Evolutionary conservation across 768 basidiomycete species (phyloP).

Genomic region (Leccinum obscurum): DNA sequence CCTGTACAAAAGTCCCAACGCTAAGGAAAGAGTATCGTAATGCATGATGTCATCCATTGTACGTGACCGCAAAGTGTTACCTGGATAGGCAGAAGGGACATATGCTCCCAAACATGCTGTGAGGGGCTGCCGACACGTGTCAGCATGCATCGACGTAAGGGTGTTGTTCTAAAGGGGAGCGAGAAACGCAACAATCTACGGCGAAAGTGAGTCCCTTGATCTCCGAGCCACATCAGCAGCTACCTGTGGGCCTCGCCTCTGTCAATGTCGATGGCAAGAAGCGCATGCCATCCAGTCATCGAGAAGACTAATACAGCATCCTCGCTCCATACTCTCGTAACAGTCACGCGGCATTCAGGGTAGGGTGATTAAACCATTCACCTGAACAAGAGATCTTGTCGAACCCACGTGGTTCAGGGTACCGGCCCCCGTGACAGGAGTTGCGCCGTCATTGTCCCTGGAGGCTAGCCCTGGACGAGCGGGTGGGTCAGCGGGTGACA

Average conservation of each 20-base stretch:
- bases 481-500: neutral
- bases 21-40: neutral
- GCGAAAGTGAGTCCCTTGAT: neutral
- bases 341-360: neutral
- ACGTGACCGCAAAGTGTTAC: slow-evolving; percentile 1
- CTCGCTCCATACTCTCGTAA: neutral
- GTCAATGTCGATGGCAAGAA: neutral
- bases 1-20: neutral
- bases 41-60: neutral
- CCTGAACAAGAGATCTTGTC: neutral
- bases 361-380: neutral
- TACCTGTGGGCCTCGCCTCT: neutral
- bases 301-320: neutral
- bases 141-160: neutral
- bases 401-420: neutral
- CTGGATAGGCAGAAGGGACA: slow-evolving; percentile 2
- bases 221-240: neutral
- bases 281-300: neutral
- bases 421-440: neutral
- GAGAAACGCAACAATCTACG: neutral
- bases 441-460: neutral
- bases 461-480: neutral
- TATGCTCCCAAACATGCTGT: neutral
- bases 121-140: neutral
- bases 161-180: neutral